Base-by-base conservation (phyloP, 768 basidiomycete genomes). In the Punctularia strigosozonata region DNA sequence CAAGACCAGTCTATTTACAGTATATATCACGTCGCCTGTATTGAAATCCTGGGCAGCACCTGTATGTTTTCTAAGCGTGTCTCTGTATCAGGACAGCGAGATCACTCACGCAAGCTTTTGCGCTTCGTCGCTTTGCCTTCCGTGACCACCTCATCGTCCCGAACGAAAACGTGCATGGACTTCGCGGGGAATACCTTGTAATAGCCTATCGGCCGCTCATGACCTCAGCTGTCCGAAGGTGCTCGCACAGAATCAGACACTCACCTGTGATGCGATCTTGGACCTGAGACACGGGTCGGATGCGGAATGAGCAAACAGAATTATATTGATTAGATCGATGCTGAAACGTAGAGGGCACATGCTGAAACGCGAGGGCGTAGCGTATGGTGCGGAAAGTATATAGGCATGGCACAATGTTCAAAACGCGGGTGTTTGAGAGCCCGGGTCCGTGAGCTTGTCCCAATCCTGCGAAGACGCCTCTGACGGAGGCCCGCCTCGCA, bases 381-480 rank as follows among this genome's bases (percentile, higher is more conserved):
- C 17, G 24, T 33, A 19, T 25, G 31, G 13, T 20, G 36, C 37
- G 30, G 24, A 37, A 15, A 15, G 25, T 34, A 37, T 30, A 36
- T 25, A 41, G 36, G n/a, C n/a, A 42, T 14, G 40, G 30, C 39
- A 43, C 43, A 43, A 40, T 21, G 38, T 39, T 66, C 55, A 60
- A 46, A 57, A 52, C 42, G 63, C 65, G 46, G 71, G 66, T 37
- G 69, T 65, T 45, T 68, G 69, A 41, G 67, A 63, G 43, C 74
- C 81, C 35, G 81, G 71, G 55, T 88, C 83, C 49, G 85, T 84
- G 64, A 90, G 60, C 49, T 69, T 80, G 62, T 90, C 87, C 87
- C 86, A 90, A 57, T 88, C 87, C 61, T 86, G 84, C 37, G 87
- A 90, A 30, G 87, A 86, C 23, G 84, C 66, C 64, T 85, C 87